phyloP scores from a whole-genome alignment of 257 asterid species.

The Solanum microdontum region DNA sequence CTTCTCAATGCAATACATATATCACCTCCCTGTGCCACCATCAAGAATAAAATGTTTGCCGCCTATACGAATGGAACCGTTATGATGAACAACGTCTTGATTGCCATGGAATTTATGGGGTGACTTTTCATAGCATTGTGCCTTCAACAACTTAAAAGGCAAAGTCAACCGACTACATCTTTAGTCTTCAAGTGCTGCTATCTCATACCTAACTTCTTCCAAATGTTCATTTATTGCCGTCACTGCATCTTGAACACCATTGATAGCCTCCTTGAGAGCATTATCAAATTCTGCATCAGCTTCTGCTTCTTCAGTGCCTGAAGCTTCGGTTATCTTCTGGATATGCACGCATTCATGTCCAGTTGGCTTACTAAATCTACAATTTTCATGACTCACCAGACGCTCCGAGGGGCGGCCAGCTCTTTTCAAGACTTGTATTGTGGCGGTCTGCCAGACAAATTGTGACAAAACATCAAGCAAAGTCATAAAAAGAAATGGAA shows the following conservation, averaged over 20 bases:
- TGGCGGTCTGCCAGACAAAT: constrained; percentile 55
- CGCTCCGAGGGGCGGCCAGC: constrained; percentile 94
- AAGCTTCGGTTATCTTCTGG: constrained; percentile 83
- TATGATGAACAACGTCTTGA: not conserved
- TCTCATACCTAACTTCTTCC: constrained; percentile 94
- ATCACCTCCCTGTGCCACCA: not conserved
- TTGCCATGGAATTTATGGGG: not conserved
- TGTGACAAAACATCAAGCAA: not conserved
- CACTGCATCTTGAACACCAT: constrained; percentile 75
- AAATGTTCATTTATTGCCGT: constrained; percentile 63
- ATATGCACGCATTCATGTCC: constrained; percentile 84
- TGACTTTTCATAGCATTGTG: not conserved
- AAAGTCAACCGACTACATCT: constrained; percentile 37
- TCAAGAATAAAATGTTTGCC: not conserved
- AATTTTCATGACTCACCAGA: constrained; percentile 74
- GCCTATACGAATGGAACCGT: not conserved
- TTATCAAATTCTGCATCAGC: constrained; percentile 80
- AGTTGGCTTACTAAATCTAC: constrained; percentile 47
- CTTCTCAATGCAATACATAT: not conserved
- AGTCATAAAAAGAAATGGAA: not conserved
- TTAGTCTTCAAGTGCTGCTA: constrained; percentile 63
- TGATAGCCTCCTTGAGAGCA: constrained; percentile 80
- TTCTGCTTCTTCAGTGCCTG: constrained; percentile 97
- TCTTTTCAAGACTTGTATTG: constrained; percentile 82
- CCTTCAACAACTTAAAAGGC: not conserved